These are phyloP conservation scores for Exophiala calicioides DNA, from an alignment of 2,329 filamentous ascomycete genomes.

Conservation along the genomic window DNA sequence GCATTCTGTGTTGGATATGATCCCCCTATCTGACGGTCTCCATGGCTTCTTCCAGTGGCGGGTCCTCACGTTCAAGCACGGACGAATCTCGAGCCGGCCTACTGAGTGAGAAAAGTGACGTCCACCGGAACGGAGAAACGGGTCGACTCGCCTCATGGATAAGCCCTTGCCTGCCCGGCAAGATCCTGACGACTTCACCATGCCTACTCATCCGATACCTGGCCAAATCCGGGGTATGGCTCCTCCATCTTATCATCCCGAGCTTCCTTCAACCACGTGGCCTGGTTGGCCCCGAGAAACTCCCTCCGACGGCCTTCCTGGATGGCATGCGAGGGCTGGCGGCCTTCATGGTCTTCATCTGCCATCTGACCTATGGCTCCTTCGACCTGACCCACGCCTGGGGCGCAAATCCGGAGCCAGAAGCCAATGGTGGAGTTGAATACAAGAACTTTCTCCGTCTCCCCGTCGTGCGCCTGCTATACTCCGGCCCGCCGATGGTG, in stretches of 20 bases:
- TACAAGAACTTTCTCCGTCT: constrained; percentile 22
- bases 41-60: constrained; percentile 17
- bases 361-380: constrained; percentile 28
- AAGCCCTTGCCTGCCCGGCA: background rate
- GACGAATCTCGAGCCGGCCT: constrained; percentile 17
- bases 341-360: constrained; percentile 31
- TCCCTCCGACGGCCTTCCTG: constrained; percentile 31
- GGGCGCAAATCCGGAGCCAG: constrained; percentile 22
- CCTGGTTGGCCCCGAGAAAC: constrained; percentile 4
- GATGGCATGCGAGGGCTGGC: constrained; percentile 48
- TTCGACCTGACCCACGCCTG: constrained; percentile 27
- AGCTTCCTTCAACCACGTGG: constrained; percentile 21
- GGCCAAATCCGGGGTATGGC: constrained; percentile 5
- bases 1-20: constrained; percentile 2
- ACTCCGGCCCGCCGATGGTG: constrained; percentile 35
- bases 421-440: constrained; percentile 1
- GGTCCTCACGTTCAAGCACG: constrained; percentile 18
- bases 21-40: background rate
- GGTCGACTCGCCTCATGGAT: background rate
- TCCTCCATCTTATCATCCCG: constrained; percentile 14
- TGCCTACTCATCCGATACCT: constrained; percentile 14
- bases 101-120: constrained; percentile 15
- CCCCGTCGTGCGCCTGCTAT: constrained; percentile 27
- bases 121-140: constrained; percentile 4
- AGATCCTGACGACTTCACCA: constrained; percentile 6